These are phyloP conservation scores for Chytriomyces hyalinus DNA, from an alignment of 192 early-diverging fungal genomes.

Conservation along the genomic window DNA sequence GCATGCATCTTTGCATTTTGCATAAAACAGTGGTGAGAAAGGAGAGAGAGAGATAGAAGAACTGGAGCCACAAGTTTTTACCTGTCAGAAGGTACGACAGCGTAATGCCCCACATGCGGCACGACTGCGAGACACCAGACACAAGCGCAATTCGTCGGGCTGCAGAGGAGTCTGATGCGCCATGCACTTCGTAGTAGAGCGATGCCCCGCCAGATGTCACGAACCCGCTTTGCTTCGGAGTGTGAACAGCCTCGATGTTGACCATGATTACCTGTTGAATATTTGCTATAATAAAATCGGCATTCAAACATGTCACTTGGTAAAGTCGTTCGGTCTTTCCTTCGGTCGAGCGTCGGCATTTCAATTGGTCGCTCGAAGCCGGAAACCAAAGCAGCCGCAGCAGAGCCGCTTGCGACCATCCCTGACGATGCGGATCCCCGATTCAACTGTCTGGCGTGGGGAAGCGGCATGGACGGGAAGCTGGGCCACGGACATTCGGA, in stretches of 20 bases:
- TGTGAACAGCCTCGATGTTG: no score
- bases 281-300: no score
- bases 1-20: not conserved
- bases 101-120: not conserved
- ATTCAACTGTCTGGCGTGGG: not conserved
- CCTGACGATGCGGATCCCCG: not conserved
- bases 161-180: not conserved
- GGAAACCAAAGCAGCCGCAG: not conserved
- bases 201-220: not conserved
- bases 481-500: slow-evolving; percentile 38
- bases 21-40: no score
- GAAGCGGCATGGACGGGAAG: slow-evolving; percentile 35
- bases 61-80: not conserved
- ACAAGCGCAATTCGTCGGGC: not conserved
- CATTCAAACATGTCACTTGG: not conserved
- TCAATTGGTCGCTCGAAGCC: not conserved
- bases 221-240: no score
- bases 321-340: not conserved
- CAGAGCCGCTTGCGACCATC: not conserved
- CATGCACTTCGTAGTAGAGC: not conserved
- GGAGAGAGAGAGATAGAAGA: no score
- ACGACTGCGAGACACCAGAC: not conserved
- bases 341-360: not conserved
- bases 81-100: not conserved
- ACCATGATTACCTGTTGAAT: no score